Conservation (phyloP, 75 land plant species). For the Pinus tabuliformis region DNA sequence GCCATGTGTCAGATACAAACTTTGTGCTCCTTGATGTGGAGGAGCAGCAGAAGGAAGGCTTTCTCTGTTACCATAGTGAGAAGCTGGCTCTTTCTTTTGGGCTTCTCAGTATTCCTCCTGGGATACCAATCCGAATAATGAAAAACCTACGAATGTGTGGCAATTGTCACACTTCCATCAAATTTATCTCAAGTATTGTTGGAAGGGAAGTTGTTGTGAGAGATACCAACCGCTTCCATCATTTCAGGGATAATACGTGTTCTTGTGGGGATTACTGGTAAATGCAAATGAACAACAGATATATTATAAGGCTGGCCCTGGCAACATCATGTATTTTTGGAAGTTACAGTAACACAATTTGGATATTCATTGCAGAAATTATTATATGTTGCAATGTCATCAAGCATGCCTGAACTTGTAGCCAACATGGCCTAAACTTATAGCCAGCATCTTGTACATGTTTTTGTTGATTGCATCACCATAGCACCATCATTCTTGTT, state of each 20-base stretch:
- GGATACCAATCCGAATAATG: constrained; percentile 6
- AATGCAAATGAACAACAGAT: background rate
- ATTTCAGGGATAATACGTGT: constrained; percentile 5
- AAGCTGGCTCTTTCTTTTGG: constrained; percentile 17
- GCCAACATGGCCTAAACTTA: too few relatives aligned
- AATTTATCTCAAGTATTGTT: constrained; percentile 3
- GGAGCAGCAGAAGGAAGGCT: background rate
- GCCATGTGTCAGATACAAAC: background rate
- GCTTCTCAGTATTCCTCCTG: background rate
- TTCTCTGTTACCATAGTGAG: constrained; percentile 12
- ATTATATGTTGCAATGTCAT: too few relatives aligned
- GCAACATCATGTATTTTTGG: too few relatives aligned
- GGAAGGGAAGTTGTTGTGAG: constrained; percentile 4
- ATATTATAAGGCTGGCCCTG: too few relatives aligned
- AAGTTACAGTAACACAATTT: too few relatives aligned
- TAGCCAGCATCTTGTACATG: too few relatives aligned
- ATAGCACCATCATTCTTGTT: too few relatives aligned
- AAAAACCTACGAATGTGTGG: constrained; percentile 9
- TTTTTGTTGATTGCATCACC: too few relatives aligned
- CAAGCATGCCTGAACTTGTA: too few relatives aligned
- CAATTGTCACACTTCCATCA: constrained; percentile 9
- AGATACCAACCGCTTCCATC: constrained; percentile 16
- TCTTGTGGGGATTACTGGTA: constrained; percentile 18
- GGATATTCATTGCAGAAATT: too few relatives aligned
- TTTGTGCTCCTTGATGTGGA: background rate